Base-by-base conservation (phyloP, 2,329 filamentous ascomycete species). In the Trichoderma hamatum region DNA sequence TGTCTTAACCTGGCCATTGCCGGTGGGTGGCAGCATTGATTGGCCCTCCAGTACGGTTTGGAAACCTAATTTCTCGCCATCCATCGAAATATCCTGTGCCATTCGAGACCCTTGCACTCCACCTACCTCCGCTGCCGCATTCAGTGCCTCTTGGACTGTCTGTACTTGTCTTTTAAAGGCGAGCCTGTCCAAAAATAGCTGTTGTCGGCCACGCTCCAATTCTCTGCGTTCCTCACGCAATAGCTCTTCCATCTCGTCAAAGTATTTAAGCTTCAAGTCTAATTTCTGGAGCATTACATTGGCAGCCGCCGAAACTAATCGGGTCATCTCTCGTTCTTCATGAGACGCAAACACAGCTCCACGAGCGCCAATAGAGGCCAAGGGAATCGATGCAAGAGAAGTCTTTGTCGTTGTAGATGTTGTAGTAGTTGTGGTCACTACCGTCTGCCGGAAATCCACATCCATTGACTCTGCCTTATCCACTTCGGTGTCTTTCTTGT, bases 261-360 rank as follows among this genome's bases (percentile, higher is more conserved):
- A 99, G 79, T 98, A 97, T 76, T 93, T 90, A 70, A 99, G 86
- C 82, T 99, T 99, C 75, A 98, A 84, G 81, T 98, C 94, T 71
- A 98, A 89, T 82, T 99, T 99, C 77, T 97, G 91, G 39, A 98
- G 84, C n/a, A 93, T 95, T 14, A 97, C 86, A 77, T 99, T 99
- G 64, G 97, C 93, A 0, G 94, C 93, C 6, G 94, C 92, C 2
- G 94, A 95, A 11, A 99, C 93, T 58, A 98, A 88, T 19, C 94
- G 92, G 24, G 94, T 97, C 88, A 98, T 96, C 80, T 97, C 94
- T 69, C 96, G 92, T 80, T 99, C 96, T 80, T 98, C 95, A 74
- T 98, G 94, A 3, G 95, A 97, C 32, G 95, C 94, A 39, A 99
- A 89, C 3, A 91, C 96, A 9, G 92, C 91, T 1, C 94, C 89